These are phyloP conservation scores for Ceratocystis variospora DNA, from an alignment of 2,329 filamentous ascomycete species.

Conservation along the genomic window DNA sequence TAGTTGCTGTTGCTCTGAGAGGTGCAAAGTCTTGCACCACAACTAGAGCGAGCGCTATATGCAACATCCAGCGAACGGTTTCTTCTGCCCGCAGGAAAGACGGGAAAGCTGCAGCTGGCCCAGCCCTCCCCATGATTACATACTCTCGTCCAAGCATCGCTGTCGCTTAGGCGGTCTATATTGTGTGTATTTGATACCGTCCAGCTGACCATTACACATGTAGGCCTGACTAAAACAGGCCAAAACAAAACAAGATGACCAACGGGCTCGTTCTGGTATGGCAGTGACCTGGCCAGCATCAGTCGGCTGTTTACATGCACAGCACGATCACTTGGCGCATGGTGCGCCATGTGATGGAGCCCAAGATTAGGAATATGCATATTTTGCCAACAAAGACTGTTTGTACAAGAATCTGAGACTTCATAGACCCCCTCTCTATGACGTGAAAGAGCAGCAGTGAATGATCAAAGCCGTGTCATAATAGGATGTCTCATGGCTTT, in stretches of 20 bases:
- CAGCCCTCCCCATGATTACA: not conserved
- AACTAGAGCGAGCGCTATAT: not conserved
- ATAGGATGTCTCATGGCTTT: too few species aligned
- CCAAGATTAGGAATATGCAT: too few species aligned
- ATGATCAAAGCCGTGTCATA: too few species aligned
- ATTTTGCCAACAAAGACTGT: too few species aligned
- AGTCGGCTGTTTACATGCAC: not conserved
- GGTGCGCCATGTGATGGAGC: too few species aligned
- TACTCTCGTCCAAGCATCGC: too few species aligned
- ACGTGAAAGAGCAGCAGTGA: too few species aligned
- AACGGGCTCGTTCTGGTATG: not conserved
- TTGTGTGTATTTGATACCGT: not conserved
- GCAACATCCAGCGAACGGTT: not conserved
- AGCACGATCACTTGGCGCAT: not conserved
- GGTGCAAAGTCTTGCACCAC: not conserved
- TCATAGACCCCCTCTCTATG: too few species aligned
- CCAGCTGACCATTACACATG: not conserved
- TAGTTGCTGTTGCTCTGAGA: not conserved
- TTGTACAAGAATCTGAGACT: too few species aligned
- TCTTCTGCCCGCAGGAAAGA: not conserved
- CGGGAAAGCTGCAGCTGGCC: not conserved
- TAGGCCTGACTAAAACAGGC: not conserved
- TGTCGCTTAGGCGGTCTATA: not conserved
- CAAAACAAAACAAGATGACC: not conserved
- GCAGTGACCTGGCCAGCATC: not conserved